These are phyloP conservation scores for Aspergillus sp. DNA, from an alignment of 2,329 filamentous ascomycete genomes.

Conservation along the genomic window DNA sequence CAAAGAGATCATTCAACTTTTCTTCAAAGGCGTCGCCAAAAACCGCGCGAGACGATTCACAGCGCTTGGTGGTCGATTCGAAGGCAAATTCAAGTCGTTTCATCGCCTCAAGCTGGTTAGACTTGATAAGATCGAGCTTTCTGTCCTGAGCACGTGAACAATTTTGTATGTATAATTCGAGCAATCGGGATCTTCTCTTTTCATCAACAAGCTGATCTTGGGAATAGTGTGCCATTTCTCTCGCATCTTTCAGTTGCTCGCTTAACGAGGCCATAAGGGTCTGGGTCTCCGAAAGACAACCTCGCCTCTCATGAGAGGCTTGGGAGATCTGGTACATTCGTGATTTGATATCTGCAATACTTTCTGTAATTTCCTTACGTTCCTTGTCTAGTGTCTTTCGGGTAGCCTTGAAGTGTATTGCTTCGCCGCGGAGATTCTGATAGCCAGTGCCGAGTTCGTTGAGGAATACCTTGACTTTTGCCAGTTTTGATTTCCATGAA, in stretches of 20 bases:
- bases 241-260: conserved; percentile 24
- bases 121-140: conserved; percentile 21
- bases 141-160: conserved; percentile 23
- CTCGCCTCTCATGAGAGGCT: conserved; percentile 19
- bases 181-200: conserved; percentile 25
- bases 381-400: conserved; percentile 26
- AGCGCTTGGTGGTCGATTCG: conserved; percentile 13
- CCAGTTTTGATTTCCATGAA: conserved; percentile 36
- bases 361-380: conserved; percentile 22
- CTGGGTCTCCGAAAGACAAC: conserved; percentile 20
- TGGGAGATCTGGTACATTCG: conserved; percentile 19
- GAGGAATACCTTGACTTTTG: conserved; percentile 32
- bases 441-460: conserved; percentile 36
- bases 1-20: conserved; percentile 17
- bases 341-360: conserved; percentile 25
- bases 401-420: conserved; percentile 26
- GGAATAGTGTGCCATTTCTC: conserved; percentile 19
- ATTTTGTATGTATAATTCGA: conserved; percentile 36
- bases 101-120: conserved; percentile 25
- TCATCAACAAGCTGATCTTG: conserved; percentile 29
- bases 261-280: conserved; percentile 22
- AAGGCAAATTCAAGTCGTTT: conserved; percentile 21
- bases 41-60: conserved; percentile 13
- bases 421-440: conserved; percentile 31
- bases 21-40: conserved; percentile 17